Percentiles rank a stretch among this genome's conserved stretches.
These are phyloP conservation scores for Cavenderia fasciculata DNA, from an alignment of 78 protist genomes.

Conservation along the genomic window DNA sequence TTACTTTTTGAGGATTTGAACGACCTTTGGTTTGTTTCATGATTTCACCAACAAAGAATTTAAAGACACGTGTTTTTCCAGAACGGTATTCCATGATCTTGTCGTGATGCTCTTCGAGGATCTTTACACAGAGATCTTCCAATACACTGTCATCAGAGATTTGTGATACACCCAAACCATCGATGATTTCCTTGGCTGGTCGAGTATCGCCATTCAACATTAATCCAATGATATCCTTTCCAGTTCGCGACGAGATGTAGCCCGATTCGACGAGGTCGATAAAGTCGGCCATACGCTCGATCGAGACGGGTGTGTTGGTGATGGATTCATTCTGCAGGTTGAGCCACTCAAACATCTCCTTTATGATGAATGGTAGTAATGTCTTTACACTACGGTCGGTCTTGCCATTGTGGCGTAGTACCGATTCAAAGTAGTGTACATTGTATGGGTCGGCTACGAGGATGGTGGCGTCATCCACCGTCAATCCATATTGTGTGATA, in stretches of 20 bases:
- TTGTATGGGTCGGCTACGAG: neutral
- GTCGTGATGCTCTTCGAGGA: slow-evolving; percentile 23
- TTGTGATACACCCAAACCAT: slow-evolving; percentile 53
- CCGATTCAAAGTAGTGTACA: slow-evolving; percentile 56
- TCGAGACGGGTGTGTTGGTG: neutral
- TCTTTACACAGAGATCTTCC: neutral
- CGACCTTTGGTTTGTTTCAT: slow-evolving; percentile 72
- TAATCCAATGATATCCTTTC: slow-evolving; percentile 18
- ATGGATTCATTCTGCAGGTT: slow-evolving; percentile 5
- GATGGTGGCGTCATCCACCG: slow-evolving; percentile 18
- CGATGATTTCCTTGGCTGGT: slow-evolving; percentile 25
- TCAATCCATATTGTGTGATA: neutral
- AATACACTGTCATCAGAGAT: slow-evolving; percentile 50
- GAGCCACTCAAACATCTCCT: slow-evolving; percentile 38
- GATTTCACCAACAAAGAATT: slow-evolving; percentile 76
- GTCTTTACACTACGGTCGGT: slow-evolving; percentile 12
- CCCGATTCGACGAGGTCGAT: slow-evolving; percentile 47
- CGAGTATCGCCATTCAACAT: slow-evolving; percentile 10
- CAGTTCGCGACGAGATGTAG: slow-evolving; percentile 29
- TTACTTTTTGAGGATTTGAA: slow-evolving; percentile 74
- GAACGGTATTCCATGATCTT: slow-evolving; percentile 17
- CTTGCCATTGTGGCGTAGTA: neutral
- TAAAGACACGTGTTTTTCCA: slow-evolving; percentile 44
- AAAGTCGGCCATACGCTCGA: slow-evolving; percentile 12
- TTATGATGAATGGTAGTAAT: slow-evolving; percentile 25